A percentile compares a stretch with the other conserved stretches of the same genome.
phyloP scores from a whole-genome alignment of 1,284 basidiomycete genomes.

The Termitomyces sp. region DNA sequence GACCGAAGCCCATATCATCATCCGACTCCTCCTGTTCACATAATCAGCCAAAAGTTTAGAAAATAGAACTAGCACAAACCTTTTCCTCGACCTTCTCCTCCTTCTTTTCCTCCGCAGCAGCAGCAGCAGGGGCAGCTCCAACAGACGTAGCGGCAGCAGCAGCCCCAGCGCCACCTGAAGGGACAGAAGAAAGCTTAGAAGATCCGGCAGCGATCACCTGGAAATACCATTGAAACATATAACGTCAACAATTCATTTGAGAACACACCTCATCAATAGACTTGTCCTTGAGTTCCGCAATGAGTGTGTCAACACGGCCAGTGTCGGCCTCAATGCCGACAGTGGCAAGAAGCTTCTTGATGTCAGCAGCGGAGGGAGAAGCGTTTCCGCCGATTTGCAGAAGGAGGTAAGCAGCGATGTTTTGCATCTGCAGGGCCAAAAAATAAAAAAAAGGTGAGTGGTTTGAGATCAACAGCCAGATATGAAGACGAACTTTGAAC shows the following conservation, averaged over 20 bases:
- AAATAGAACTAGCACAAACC: constrained; percentile 34
- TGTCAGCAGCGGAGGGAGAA: constrained; percentile 82
- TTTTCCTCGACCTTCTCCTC: constrained; percentile 82
- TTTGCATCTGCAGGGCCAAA: constrained; percentile 69
- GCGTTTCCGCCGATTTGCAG: constrained; percentile 93
- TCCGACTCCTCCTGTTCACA: constrained; percentile 73
- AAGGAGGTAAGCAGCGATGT: constrained; percentile 97
- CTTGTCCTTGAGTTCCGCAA: constrained; percentile 93
- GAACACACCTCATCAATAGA: constrained; percentile 73
- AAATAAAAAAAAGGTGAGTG: background rate
- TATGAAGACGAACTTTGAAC: constrained; percentile 36
- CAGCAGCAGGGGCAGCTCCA: constrained; percentile 51
- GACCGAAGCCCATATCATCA: constrained; percentile 92
- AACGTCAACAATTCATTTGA: background rate
- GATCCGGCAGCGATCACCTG: constrained; percentile 92
- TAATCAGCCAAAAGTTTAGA: constrained; percentile 13
- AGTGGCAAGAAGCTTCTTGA: constrained; percentile 84
- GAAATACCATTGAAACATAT: background rate
- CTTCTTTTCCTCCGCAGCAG: constrained; percentile 62
- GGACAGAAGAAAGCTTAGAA: constrained; percentile 91
- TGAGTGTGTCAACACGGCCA: constrained; percentile 78
- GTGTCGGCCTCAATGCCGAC: constrained; percentile 91
- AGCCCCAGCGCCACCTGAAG: constrained; percentile 71
- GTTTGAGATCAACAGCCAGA: background rate
- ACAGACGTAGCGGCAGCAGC: constrained; percentile 48